phyloP scores from a whole-genome alignment of 352 stramenopile species.

The Phytophthora pinifolia region DNA sequence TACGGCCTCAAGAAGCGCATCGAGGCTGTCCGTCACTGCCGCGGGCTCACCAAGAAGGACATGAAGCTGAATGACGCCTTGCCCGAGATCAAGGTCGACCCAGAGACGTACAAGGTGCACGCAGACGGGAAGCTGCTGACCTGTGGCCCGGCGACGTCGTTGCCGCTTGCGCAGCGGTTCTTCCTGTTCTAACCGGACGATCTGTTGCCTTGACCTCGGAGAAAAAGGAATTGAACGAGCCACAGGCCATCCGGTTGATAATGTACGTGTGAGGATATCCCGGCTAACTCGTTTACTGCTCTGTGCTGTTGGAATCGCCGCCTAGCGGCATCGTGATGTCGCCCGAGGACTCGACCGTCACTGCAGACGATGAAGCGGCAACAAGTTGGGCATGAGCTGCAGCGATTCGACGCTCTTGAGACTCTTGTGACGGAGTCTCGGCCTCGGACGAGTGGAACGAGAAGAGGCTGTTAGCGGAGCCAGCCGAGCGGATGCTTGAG shows the following conservation, averaged over 20 bases:
- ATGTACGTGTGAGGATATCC: constrained; percentile 23
- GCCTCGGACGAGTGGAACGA: constrained; percentile 33
- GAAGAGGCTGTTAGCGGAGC: constrained; percentile 32
- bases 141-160: constrained; percentile 78
- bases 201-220: not conserved
- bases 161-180: constrained; percentile 92
- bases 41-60: constrained; percentile 92
- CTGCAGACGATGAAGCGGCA: constrained; percentile 27
- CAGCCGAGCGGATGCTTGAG: constrained; percentile 31
- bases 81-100: constrained; percentile 94
- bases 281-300: too few species aligned
- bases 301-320: constrained; percentile 19
- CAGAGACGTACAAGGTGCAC: constrained; percentile 96
- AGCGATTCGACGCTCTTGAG: constrained; percentile 19
- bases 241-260: constrained; percentile 12
- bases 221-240: constrained; percentile 3
- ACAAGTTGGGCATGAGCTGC: constrained; percentile 27
- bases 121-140: constrained; percentile 89
- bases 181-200: constrained; percentile 89
- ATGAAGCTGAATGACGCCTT: constrained; percentile 97
- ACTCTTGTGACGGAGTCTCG: constrained; percentile 15
- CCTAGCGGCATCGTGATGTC: constrained; percentile 27
- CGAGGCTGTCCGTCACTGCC: constrained; percentile 80
- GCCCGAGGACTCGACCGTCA: constrained; percentile 25
- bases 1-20: constrained; percentile 91